Evolutionary conservation across 1,139 yeast genomes (phyloP), one percentile per base, ranked within the genome.

Genomic region (Hyphopichia khmerensis): DNA sequence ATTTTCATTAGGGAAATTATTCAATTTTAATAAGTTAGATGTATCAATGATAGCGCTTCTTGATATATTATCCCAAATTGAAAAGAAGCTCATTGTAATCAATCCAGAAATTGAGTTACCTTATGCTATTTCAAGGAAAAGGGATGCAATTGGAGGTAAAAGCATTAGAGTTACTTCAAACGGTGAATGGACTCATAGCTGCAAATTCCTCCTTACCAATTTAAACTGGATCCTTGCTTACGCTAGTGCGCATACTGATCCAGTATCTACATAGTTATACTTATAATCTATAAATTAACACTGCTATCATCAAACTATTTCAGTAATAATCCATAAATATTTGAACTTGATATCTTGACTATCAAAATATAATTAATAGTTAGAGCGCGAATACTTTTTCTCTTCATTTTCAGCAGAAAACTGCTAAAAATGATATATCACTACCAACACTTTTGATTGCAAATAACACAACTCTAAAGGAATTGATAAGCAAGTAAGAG

Each of bases 131-230:
- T 79, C 65, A 54, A 51, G 65, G 3, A 73, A 75, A 35, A 52
- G 53, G 21, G 96, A 87, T 49, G 74, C 77, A 41, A 85, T 93
- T 39, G 96, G 96, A 1, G 91, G 88, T 0, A 78, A 81, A 46
- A 81, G 89, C 44, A 85, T 93, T 14, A 69, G 84, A 41, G 77
- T 89, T 2, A 80, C 89, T 2, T 77, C 88, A 10, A 85, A 84
- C 56, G 80, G 82, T 36, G 89, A 86, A 48, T 93, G 99, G 99
- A 89, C 97, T 0, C 79, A 82, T 30, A 91, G 96, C 1, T 91
- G 96, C 64, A 85, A 87, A 56, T 85, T 82, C 55, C 69, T 91
- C 15, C 67, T 93, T 40, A 87, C 95, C 1, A 80, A 91, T 53
- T 64, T 78, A 41, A 79, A 77, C 47, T 80, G 84, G 84, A 63